A percentile compares a stretch with the other conserved stretches of the same genome.
Evolutionary conservation across 805 yeast species (phyloP).

Genomic region (Torulaspora delbrueckii): DNA sequence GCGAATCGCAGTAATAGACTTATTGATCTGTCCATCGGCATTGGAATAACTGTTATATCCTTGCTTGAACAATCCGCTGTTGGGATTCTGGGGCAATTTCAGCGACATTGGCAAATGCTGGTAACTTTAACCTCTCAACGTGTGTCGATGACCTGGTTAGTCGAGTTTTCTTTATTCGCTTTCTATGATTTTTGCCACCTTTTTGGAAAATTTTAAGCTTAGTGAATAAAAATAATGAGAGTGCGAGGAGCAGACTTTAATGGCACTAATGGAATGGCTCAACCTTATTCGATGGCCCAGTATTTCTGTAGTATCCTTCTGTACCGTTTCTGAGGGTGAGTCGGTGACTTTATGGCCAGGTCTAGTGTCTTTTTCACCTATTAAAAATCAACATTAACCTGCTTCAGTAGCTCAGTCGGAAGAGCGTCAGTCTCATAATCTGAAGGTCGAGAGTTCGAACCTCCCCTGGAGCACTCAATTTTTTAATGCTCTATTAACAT

Average conservation of each 20-base stretch:
- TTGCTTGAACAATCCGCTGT: slow-evolving; percentile 89
- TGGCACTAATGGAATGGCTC: too few species aligned
- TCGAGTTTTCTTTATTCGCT: slow-evolving; percentile 3
- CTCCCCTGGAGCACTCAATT: slow-evolving; percentile 43
- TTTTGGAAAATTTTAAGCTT: slow-evolving; percentile 3
- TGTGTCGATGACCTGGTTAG: slow-evolving; percentile 2
- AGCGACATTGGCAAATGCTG: slow-evolving; percentile 59
- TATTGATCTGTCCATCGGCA: slow-evolving; percentile 89
- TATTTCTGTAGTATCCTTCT: too few species aligned
- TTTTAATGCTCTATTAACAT: not conserved
- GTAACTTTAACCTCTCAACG: not conserved
- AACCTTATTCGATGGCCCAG: too few species aligned
- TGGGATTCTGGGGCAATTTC: slow-evolving; percentile 87
- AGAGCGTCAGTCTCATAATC: slow-evolving; percentile 52
- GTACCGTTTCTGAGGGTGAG: too few species aligned
- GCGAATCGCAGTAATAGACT: slow-evolving; percentile 91
- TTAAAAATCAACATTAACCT: not conserved
- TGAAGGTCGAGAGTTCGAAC: slow-evolving; percentile 48
- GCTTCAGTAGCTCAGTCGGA: slow-evolving; percentile 50
- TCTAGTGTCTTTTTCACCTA: not conserved
- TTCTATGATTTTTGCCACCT: slow-evolving; percentile 13
- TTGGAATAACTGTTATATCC: slow-evolving; percentile 84
- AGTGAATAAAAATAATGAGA: not conserved
- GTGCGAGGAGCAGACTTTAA: not conserved
- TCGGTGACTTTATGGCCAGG: too few species aligned